Conservation (phyloP, 2,329 filamentous ascomycete genomes). For the Byssothecium circinans region DNA sequence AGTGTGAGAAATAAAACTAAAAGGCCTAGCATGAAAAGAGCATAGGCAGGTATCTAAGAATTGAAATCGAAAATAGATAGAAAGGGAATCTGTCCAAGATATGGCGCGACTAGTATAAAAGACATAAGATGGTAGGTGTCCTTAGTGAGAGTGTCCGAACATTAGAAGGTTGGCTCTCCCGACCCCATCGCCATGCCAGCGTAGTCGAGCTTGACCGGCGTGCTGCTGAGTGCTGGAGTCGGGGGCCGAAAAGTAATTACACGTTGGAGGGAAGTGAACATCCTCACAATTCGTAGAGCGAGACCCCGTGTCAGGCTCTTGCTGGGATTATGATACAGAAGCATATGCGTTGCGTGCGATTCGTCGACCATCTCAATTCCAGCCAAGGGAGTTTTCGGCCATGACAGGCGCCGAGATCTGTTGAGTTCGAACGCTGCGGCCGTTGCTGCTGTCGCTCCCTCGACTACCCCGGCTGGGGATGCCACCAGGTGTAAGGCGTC, state of each 20-base stretch:
- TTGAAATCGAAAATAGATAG: conserved; percentile 29
- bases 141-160: conserved; percentile 42
- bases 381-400: conserved; percentile 91
- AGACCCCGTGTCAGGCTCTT: conserved; percentile 9
- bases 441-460: conserved; percentile 61
- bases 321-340: conserved; percentile 34
- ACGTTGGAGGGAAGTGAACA: conserved; percentile 10
- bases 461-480: conserved; percentile 45
- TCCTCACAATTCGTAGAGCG: conserved; percentile 9
- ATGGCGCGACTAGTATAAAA: conserved; percentile 28
- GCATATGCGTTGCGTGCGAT: conserved; percentile 19
- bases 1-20: conserved; percentile 31
- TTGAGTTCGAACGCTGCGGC: conserved; percentile 64
- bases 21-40: conserved; percentile 35
- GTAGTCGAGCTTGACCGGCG: conserved; percentile 13
- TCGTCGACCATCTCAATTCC: conserved; percentile 66
- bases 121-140: conserved; percentile 21
- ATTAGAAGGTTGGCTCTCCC: conserved; percentile 18
- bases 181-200: conserved; percentile 8
- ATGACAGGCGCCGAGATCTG: conserved; percentile 89
- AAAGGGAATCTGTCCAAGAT: conserved; percentile 21
- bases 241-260: conserved; percentile 22
- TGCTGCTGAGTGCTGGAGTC: conserved; percentile 1
- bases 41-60: conserved; percentile 49
- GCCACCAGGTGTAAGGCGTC: conserved; percentile 31